A percentile compares a stretch with the other conserved stretches of the same genome.
Conservation (phyloP, 2,329 filamentous ascomycete species). For the Penicillium sclerotiorum region DNA sequence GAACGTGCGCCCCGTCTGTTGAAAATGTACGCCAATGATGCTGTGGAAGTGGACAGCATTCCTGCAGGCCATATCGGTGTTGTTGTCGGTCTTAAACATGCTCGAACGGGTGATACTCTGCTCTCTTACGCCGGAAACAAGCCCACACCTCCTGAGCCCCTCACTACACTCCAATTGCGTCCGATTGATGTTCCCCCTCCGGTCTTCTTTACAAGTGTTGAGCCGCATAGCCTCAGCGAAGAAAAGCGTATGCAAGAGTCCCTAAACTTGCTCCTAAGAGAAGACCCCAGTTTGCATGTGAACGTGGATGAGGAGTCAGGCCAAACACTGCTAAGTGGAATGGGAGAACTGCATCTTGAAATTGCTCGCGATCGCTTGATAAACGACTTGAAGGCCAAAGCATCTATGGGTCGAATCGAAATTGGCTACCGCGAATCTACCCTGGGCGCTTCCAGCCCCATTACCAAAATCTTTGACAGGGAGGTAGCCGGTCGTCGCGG, state of each 20-base stretch:
- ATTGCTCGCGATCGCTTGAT: slow-evolving; percentile 87
- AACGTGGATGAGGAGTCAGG: slow-evolving; percentile 85
- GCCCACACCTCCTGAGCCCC: slow-evolving; percentile 65
- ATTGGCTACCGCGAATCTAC: slow-evolving; percentile 93
- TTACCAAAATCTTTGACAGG: slow-evolving; percentile 71
- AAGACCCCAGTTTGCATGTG: slow-evolving; percentile 90
- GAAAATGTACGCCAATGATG: slow-evolving; percentile 86
- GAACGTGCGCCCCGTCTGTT: slow-evolving; percentile 80
- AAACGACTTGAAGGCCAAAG: slow-evolving; percentile 85
- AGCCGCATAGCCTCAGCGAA: slow-evolving; percentile 75
- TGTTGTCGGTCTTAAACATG: slow-evolving; percentile 82
- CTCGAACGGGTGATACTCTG: slow-evolving; percentile 92
- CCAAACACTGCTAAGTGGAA: slow-evolving; percentile 89
- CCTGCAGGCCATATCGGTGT: slow-evolving; percentile 90
- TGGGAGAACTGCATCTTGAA: slow-evolving; percentile 95
- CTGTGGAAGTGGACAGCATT: slow-evolving; percentile 80
- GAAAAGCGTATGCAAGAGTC: slow-evolving; percentile 78
- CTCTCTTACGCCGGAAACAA: slow-evolving; percentile 70
- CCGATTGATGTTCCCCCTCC: slow-evolving; percentile 89
- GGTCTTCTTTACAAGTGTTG: slow-evolving; percentile 94
- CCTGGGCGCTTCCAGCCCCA: slow-evolving; percentile 57
- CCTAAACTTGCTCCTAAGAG: slow-evolving; percentile 76
- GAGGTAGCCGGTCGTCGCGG: slow-evolving; percentile 78
- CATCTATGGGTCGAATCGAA: slow-evolving; percentile 82
- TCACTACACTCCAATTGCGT: slow-evolving; percentile 77